phyloP scores from a whole-genome alignment of 257 asterid genomes.

The Eustoma russellianum region DNA sequence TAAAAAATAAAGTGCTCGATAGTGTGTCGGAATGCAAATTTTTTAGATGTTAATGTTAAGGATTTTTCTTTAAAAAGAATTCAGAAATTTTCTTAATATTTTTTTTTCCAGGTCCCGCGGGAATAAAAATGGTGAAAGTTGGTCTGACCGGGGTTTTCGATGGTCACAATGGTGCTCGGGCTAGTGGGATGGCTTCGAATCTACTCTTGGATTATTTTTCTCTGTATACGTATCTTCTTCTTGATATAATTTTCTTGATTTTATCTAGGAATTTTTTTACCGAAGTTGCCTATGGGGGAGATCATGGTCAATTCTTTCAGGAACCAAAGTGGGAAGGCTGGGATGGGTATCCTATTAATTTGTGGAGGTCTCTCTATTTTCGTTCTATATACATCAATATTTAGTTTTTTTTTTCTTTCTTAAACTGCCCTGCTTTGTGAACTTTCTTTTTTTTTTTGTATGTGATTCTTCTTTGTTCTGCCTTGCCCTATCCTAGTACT shows the following conservation, averaged over 20 bases:
- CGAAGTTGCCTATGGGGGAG: conserved; percentile 44
- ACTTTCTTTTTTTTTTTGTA: neutral
- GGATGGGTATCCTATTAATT: conserved; percentile 32
- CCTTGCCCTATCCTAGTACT: neutral
- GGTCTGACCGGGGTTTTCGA: conserved; percentile 87
- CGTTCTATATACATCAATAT: neutral
- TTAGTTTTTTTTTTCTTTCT: too few relatives aligned
- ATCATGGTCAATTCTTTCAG: too few relatives aligned
- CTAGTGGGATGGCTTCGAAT: conserved; percentile 93
- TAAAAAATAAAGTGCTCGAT: too few relatives aligned
- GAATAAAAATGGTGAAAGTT: conserved; percentile 61
- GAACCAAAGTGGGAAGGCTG: conserved; percentile 39
- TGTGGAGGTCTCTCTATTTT: conserved; percentile 53
- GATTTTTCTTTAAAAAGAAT: conserved; percentile 1
- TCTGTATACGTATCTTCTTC: too few relatives aligned
- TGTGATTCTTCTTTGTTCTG: neutral
- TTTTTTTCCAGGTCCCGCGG: conserved; percentile 43
- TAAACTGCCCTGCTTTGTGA: neutral
- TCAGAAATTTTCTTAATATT: too few relatives aligned
- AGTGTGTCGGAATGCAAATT: too few relatives aligned
- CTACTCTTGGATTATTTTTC: too few relatives aligned
- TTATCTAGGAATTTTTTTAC: conserved; percentile 44
- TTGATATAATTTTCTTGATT: too few relatives aligned
- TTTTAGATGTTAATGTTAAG: neutral
- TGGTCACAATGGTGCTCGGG: conserved; percentile 95